Evolutionary conservation across 2,329 filamentous ascomycete genomes (phyloP), one percentile per base, ranked within the genome.

Genomic region (Ophiostoma himal-ulmi): DNA sequence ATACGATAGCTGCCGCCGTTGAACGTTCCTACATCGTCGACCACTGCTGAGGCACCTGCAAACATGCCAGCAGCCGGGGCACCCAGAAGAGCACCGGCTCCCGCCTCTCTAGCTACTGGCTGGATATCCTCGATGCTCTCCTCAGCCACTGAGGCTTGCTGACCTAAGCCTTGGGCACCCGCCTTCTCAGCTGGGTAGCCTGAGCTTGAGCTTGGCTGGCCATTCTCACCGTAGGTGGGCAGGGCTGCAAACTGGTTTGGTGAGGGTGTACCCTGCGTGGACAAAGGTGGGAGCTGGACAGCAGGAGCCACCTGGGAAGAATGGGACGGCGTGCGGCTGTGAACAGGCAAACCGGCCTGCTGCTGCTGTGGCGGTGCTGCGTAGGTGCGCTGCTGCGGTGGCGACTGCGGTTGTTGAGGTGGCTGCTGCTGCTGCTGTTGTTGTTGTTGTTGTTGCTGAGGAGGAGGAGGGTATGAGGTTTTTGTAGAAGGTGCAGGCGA

Each of bases 1-100:
- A 98, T 93, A 62, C 95, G 86, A 78, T 94, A 99, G 77, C 91
- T 94, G 14, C 95, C 95, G 20, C 95, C 95, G 78, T 98, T 98
- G 83, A 98, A 99, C 0, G 91, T 95, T n/a, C 95, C 95, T 1
- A 96, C 88, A 75, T 97, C 94, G 78, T 98, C 95, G 39, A 88
- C 83, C 0, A 86, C 85, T 0, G 89, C 82, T 41, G 80, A 80
- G 0, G 86, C 88, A 39, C 91, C 91, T 6, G 83, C 78, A 73
- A 94, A 93, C 71, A 90, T 85, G 41, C 80, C 79, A 20, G 81
- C 79, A 7, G 80, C 77, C 13, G 81, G 83, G 4, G 81, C 82
- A 7, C 79, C 79, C 30, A 76, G 73, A 26, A 79, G 76, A 65
- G 81, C 77, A 30, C 65, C 65, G 73, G 79, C 78, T 37, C 77